Percentiles rank a stretch among this genome's conserved stretches.
Evolutionary conservation across 495 filamentous ascomycete species (phyloP).

Genomic region (Hapsidospora chrysogenum): DNA sequence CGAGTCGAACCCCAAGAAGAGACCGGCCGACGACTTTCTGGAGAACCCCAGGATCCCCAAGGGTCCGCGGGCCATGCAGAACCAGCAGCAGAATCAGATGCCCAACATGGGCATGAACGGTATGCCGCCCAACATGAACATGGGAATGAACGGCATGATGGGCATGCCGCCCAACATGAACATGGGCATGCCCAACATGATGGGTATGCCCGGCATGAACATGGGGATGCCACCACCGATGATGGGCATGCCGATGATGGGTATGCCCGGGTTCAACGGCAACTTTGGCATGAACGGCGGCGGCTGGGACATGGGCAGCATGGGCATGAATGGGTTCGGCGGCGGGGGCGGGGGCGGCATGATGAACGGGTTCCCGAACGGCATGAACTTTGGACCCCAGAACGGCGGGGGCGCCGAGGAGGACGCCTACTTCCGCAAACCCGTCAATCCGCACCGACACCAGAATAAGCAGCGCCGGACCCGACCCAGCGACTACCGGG

Average conservation of each 20-base stretch:
- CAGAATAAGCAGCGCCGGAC: constrained; percentile 60
- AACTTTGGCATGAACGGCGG: constrained; percentile 32
- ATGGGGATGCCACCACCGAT: constrained; percentile 10
- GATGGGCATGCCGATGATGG: constrained; percentile 9
- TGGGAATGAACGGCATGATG: constrained; percentile 36
- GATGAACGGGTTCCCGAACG: constrained; percentile 15
- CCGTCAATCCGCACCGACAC: constrained; percentile 87
- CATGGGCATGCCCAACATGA: constrained; percentile 3
- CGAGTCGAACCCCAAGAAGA: constrained; percentile 46
- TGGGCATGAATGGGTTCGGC: constrained; percentile 33
- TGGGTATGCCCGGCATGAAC: constrained; percentile 4
- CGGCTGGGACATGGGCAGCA: constrained; percentile 26
- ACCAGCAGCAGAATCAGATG: constrained; percentile 19
- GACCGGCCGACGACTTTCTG: constrained; percentile 58
- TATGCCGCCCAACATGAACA: constrained; percentile 19
- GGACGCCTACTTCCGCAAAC: constrained; percentile 87
- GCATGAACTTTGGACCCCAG: constrained; percentile 8
- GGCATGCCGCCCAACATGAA: constrained; percentile 19
- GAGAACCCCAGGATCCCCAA: constrained; percentile 48
- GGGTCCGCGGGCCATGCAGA: constrained; percentile 40
- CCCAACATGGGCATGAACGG: constrained; percentile 19
- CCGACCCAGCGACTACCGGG: constrained; percentile 75
- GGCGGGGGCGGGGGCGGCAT: constrained; percentile 14
- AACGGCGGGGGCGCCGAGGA: constrained; percentile 47
- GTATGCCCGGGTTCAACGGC: constrained; percentile 27